A percentile compares a stretch with the other conserved stretches of the same genome.
These are phyloP conservation scores for Camptophora hylomeconis DNA, from an alignment of 2,329 filamentous ascomycete species.

Conservation along the genomic window DNA sequence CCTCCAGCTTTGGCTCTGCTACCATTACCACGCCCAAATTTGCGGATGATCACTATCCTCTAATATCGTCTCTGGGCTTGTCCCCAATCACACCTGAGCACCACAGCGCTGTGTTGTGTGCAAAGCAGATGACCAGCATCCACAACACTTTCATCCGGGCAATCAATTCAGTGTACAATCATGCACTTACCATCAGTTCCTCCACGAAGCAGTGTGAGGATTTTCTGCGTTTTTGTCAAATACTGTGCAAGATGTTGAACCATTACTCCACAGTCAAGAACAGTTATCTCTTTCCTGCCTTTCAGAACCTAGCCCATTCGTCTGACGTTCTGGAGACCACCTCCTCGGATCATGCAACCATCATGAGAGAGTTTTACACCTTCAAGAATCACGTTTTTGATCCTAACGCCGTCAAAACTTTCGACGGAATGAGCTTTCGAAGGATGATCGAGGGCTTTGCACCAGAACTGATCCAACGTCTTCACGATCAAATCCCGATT, in stretches of 20 bases:
- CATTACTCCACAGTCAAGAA: constrained; percentile 13
- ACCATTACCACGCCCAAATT: no score
- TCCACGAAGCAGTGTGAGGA: constrained; percentile 11
- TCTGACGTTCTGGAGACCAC: constrained; percentile 11
- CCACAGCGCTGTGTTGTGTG: constrained; percentile 12
- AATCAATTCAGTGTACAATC: constrained; percentile 16
- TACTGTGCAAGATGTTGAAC: constrained; percentile 11
- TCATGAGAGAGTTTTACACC: constrained; percentile 13
- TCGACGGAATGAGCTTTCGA: constrained; percentile 13
- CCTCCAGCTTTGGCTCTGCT: no score
- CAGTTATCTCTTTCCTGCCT: constrained; percentile 11
- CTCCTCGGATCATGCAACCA: constrained; percentile 10
- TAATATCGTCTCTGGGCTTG: constrained; percentile 15
- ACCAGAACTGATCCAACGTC: constrained; percentile 16
- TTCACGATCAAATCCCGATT: constrained; percentile 17
- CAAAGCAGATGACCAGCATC: constrained; percentile 4
- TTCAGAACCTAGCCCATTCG: constrained; percentile 9
- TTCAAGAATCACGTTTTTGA: constrained; percentile 15
- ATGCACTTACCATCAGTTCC: constrained; percentile 11
- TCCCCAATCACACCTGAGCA: constrained; percentile 8
- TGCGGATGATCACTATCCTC: constrained; percentile 16
- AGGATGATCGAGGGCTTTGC: constrained; percentile 15
- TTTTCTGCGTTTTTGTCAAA: constrained; percentile 17
- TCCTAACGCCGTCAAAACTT: constrained; percentile 13
- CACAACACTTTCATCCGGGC: constrained; percentile 16